phyloP scores from a whole-genome alignment of 257 asterid genomes.

The Paulownia fortunei region DNA sequence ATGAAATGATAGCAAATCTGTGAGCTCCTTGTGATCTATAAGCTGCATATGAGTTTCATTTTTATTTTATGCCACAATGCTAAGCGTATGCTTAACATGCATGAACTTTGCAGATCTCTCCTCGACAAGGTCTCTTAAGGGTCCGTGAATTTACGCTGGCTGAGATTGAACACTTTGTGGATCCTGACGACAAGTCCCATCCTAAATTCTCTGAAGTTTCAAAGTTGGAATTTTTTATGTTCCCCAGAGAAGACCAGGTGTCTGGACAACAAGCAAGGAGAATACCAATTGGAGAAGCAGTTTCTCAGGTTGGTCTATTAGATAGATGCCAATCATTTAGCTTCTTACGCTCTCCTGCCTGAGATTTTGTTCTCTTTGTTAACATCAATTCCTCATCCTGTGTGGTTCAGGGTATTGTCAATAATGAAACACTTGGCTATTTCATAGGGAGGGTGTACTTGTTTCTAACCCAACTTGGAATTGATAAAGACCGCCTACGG shows the following conservation, averaged over 20 bases:
- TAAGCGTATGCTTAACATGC: neutral
- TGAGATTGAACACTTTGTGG: conserved; percentile 86
- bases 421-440: conserved; percentile 78
- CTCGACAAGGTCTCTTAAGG: conserved; percentile 80
- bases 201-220: conserved; percentile 72
- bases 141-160: conserved; percentile 82
- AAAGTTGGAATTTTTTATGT: conserved; percentile 66
- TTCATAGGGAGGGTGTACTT: conserved; percentile 81
- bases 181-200: conserved; percentile 76
- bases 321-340: neutral
- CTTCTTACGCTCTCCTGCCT: conserved; percentile 9
- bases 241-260: conserved; percentile 81
- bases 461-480: conserved; percentile 72
- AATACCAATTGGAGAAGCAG: conserved; percentile 69
- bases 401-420: conserved; percentile 61
- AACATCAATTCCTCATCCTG: conserved; percentile 4
- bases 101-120: conserved; percentile 61
- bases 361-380: conserved; percentile 14
- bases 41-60: neutral
- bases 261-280: conserved; percentile 61
- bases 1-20: neutral
- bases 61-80: neutral
- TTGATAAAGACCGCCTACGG: conserved; percentile 70
- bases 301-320: conserved; percentile 51
- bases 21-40: neutral